phyloP scores from a whole-genome alignment of 2,329 filamentous ascomycete species.

The Penicillium occitanis region DNA sequence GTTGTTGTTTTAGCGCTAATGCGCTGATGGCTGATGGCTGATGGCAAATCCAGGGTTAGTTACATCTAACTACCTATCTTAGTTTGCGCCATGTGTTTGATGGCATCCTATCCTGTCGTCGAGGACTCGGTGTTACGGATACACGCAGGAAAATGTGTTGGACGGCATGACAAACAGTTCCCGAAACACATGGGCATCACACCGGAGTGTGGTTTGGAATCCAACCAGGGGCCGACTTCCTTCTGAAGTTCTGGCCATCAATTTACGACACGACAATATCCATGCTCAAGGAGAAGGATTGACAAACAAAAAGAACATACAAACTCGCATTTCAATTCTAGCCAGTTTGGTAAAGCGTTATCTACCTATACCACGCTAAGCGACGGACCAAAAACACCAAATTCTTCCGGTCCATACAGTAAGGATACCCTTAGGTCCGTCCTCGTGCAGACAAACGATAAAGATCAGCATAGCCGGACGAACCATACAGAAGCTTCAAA shows the following conservation, averaged over 20 bases:
- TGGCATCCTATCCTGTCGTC: neutral
- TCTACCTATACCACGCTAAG: neutral
- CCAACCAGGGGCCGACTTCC: neutral
- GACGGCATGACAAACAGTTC: neutral
- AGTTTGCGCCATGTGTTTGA: neutral
- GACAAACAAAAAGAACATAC: neutral
- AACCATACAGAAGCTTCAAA: conserved; percentile 3
- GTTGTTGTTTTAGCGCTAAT: neutral
- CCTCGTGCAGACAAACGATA: neutral
- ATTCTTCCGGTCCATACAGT: neutral
- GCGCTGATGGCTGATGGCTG: neutral
- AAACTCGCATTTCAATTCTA: neutral
- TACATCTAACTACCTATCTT: neutral
- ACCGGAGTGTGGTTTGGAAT: neutral
- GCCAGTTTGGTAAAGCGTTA: neutral
- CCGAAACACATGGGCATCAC: neutral
- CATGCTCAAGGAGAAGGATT: neutral
- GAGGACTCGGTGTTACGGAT: neutral
- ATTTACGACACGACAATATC: neutral
- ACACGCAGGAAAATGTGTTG: neutral
- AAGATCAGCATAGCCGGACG: conserved; percentile 8
- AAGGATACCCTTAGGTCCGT: neutral
- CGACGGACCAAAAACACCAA: neutral
- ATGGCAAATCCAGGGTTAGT: conserved; percentile 2
- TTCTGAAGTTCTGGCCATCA: neutral